Percentiles rank a stretch among this genome's conserved stretches.
These are phyloP conservation scores for Chenopodium formosanum DNA, from an alignment of 148 eudicot genomes.

Conservation along the genomic window DNA sequence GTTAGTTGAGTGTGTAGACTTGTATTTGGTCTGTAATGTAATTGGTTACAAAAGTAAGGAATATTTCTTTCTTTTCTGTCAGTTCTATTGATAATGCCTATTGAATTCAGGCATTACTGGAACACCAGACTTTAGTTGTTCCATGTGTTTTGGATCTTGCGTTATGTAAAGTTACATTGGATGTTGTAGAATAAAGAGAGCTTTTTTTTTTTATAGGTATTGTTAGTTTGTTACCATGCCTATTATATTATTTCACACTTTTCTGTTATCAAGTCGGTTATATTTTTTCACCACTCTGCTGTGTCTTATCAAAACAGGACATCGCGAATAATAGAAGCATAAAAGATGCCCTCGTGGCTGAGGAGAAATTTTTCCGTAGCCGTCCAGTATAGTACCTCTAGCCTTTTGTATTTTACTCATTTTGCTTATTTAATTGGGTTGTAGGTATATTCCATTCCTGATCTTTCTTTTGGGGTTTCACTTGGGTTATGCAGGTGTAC, in stretches of 20 bases:
- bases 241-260: not conserved
- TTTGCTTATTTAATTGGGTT: not conserved
- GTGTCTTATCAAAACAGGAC: conserved; percentile 55
- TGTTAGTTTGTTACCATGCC: not conserved
- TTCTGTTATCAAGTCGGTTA: not conserved
- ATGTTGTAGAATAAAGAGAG: not conserved
- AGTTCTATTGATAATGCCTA: not conserved
- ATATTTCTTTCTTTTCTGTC: not conserved
- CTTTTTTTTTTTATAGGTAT: no score
- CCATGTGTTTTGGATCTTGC: not conserved
- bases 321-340: conserved; percentile 68
- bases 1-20: not conserved
- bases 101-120: not conserved
- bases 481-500: conserved; percentile 58
- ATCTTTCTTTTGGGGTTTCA: conserved; percentile 2
- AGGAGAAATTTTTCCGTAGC: conserved; percentile 94
- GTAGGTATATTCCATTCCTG: not conserved
- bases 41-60: not conserved
- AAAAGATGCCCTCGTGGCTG: conserved; percentile 89
- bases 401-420: not conserved
- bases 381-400: conserved; percentile 65
- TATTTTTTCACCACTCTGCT: conserved; percentile 7
- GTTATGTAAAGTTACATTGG: not conserved
- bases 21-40: not conserved
- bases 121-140: not conserved